Base-by-base conservation (phyloP, 257 asterid species). In the Galeopsis tetrahit region DNA sequence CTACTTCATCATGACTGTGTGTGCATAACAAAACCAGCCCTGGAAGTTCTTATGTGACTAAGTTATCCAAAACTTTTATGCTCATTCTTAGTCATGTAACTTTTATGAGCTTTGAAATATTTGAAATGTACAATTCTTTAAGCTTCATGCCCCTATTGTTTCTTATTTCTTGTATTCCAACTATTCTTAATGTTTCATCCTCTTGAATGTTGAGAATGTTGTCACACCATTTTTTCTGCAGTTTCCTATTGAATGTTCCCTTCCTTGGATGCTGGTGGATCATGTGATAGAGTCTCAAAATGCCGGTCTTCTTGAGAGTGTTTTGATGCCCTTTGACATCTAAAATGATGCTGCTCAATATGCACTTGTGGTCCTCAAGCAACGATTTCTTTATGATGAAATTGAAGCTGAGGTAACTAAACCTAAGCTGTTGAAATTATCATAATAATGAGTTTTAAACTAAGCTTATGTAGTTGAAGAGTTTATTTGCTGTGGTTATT, bases 201-300 rank as follows among this genome's bases (percentile, higher is more conserved):
- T 62, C 69, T 21, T 32, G 15, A 34, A 7, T 60, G 36, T 78
- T 66, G 55, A 63, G 69, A 60, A 17, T 49, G 48, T 67, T 11
- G 6, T n/a, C 43, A 8, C 70, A 10, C 74, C 38, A 13, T 66
- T 71, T 49, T 44, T 71, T 71, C 31, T 84, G 82, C 92, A 95
- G 99, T 95, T 95, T 85, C 99, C 99, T 21, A 87, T 92, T 43
- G 98, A 95, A 74, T 95, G 99, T 81, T 95, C 99, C 81, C 95
- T 95, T 87, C 98, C 99, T 14, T 95, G 99, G 99, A 90, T 95
- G 94, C 89, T 95, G 91, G 95, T 95, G 88, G 97, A 95, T 82
- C 93, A 95, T 80, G 92, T 85, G 72, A 68, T 92, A 17, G 96
- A 88, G 78, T 88, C 96, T 76, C 96, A 85, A 64, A 85, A 81